Evolutionary conservation across 768 basidiomycete genomes (phyloP).

Genomic region (Paxillus involutus): DNA sequence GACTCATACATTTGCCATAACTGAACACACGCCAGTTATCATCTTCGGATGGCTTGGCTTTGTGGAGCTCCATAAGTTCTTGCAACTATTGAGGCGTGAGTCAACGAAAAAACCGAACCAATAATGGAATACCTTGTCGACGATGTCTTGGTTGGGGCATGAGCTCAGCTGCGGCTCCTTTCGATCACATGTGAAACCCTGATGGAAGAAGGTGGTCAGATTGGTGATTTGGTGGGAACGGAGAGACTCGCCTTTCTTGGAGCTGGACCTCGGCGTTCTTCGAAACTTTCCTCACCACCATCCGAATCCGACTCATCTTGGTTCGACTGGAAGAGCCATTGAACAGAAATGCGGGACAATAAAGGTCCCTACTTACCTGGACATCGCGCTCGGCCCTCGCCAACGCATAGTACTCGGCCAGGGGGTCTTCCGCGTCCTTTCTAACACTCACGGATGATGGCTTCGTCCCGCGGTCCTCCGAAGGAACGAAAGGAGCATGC

Average conservation of each 20-base stretch:
- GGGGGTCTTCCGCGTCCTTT: conserved; percentile 44
- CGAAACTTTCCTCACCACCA: conserved; percentile 27
- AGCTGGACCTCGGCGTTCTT: conserved; percentile 15
- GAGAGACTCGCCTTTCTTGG: conserved; percentile 29
- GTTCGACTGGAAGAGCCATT: conserved; percentile 22
- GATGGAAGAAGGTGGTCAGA: not conserved
- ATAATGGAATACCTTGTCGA: conserved; percentile 56
- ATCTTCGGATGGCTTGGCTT: conserved; percentile 55
- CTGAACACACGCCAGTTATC: conserved; percentile 67
- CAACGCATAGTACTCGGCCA: conserved; percentile 62
- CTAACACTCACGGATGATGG: conserved; percentile 21
- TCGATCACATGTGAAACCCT: conserved; percentile 72
- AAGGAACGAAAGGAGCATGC: not conserved
- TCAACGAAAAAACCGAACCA: not conserved
- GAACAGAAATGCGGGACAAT: not conserved
- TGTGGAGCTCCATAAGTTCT: conserved; percentile 66
- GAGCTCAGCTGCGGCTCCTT: conserved; percentile 34
- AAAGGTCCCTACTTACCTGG: conserved; percentile 31
- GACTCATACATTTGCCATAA: conserved; percentile 65
- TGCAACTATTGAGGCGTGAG: conserved; percentile 45
- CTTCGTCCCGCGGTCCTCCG: not conserved
- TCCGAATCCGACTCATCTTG: conserved; percentile 37
- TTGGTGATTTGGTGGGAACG: not conserved
- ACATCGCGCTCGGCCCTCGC: conserved; percentile 51
- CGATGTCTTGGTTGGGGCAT: conserved; percentile 69